phyloP scores from a whole-genome alignment of 441 rosid species.

The Jatropha podagrica region DNA sequence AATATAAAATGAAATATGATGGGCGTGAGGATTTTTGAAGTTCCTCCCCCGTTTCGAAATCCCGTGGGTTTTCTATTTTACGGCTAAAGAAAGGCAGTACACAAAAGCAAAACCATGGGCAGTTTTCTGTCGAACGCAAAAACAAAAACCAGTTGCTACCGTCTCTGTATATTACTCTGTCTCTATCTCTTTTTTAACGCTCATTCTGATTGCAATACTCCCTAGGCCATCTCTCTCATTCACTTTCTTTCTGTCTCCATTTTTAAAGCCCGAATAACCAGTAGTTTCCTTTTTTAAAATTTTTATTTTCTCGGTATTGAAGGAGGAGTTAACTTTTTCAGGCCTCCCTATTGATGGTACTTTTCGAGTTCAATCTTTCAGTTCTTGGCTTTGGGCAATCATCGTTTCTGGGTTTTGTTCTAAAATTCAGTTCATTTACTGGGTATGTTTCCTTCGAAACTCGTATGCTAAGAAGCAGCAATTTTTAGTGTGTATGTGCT shows the following conservation, averaged over 20 bases:
- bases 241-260: not conserved
- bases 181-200: not conserved
- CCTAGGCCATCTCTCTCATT: not conserved
- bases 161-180: constrained; percentile 28
- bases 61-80: not conserved
- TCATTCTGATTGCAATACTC: not conserved
- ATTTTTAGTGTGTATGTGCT: not conserved
- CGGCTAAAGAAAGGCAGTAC: not conserved
- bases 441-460: constrained; percentile 17
- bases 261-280: not conserved
- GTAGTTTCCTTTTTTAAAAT: not conserved
- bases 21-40: not conserved
- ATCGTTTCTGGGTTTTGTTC: constrained; percentile 18
- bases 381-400: constrained; percentile 11
- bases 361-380: constrained; percentile 16
- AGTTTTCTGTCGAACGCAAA: constrained; percentile 27
- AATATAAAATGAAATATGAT: not conserved
- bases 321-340: constrained; percentile 3
- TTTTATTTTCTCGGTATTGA: not conserved
- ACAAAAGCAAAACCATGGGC: constrained; percentile 59
- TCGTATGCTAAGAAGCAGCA: not conserved
- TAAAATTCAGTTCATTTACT: constrained; percentile 3
- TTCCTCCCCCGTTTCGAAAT: not conserved
- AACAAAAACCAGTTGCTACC: constrained; percentile 29
- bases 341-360: constrained; percentile 18